Evolutionary conservation across 1,284 basidiomycete species (phyloP).

Genomic region (Tilletia indica): DNA sequence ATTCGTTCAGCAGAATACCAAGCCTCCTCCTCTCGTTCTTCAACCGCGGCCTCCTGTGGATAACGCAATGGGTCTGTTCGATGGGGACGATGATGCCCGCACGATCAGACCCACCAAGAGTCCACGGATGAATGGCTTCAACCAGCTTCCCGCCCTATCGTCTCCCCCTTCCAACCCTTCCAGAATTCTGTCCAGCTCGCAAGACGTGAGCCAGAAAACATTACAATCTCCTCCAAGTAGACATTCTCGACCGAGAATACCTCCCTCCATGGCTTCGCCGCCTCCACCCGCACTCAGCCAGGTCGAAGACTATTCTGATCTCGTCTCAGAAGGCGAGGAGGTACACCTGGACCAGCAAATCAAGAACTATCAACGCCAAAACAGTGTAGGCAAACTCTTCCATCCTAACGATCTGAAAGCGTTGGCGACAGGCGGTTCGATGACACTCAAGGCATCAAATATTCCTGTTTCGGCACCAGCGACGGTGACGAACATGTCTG

Average conservation of each 20-base stretch:
- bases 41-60: neutral
- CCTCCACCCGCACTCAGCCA: neutral
- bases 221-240: too few species aligned
- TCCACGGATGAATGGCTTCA: constrained; percentile 18
- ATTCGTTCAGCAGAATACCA: neutral
- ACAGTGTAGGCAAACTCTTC: constrained; percentile 42
- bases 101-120: constrained; percentile 36
- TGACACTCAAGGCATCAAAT: neutral
- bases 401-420: constrained; percentile 41
- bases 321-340: constrained; percentile 40
- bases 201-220: too few species aligned
- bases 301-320: constrained; percentile 57
- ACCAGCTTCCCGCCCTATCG: constrained; percentile 17
- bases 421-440: constrained; percentile 11
- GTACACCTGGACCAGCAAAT: constrained; percentile 34
- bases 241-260: constrained; percentile 6
- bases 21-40: neutral
- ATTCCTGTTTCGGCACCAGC: neutral
- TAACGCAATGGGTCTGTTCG: constrained; percentile 5
- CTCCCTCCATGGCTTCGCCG: neutral
- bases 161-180: constrained; percentile 16
- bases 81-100: constrained; percentile 58
- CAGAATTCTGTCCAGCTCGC: constrained; percentile 3
- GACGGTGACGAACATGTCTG: constrained; percentile 24
- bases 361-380: constrained; percentile 35